These are phyloP conservation scores for Backusella circina DNA, from an alignment of 192 early-diverging fungal species.

Conservation along the genomic window DNA sequence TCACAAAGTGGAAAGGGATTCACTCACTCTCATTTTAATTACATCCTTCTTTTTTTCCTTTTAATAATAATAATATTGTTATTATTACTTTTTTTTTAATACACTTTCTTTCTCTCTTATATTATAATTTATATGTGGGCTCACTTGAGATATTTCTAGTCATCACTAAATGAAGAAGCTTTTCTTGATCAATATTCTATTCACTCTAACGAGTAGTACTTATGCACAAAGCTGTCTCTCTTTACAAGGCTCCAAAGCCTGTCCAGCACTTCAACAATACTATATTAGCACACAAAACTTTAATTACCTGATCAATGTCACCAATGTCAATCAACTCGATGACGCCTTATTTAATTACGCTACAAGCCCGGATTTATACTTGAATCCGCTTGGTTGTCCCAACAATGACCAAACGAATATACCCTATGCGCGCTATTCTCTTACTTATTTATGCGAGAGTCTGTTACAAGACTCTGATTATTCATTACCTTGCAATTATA, in stretches of 20 bases:
- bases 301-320: constrained; percentile 10
- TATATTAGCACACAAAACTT: constrained; percentile 18
- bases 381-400: constrained; percentile 8
- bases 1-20: neutral
- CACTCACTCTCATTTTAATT: neutral
- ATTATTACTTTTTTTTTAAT: neutral
- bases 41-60: neutral
- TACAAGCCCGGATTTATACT: constrained; percentile 9
- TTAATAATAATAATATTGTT: neutral
- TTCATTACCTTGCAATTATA: constrained; percentile 26
- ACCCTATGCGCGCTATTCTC: constrained; percentile 28
- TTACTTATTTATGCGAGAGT: constrained; percentile 19
- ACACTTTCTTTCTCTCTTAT: neutral
- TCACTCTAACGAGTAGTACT: neutral
- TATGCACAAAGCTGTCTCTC: constrained; percentile 17
- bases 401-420: constrained; percentile 8
- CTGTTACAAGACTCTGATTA: constrained; percentile 26
- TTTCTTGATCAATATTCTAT: neutral
- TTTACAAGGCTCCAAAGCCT: constrained; percentile 18
- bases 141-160: neutral
- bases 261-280: constrained; percentile 25
- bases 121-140: neutral
- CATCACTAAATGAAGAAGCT: neutral
- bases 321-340: constrained; percentile 20
- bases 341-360: constrained; percentile 15